Base-by-base conservation (phyloP, 331 rosid species). In the Rosa hybrid region DNA sequence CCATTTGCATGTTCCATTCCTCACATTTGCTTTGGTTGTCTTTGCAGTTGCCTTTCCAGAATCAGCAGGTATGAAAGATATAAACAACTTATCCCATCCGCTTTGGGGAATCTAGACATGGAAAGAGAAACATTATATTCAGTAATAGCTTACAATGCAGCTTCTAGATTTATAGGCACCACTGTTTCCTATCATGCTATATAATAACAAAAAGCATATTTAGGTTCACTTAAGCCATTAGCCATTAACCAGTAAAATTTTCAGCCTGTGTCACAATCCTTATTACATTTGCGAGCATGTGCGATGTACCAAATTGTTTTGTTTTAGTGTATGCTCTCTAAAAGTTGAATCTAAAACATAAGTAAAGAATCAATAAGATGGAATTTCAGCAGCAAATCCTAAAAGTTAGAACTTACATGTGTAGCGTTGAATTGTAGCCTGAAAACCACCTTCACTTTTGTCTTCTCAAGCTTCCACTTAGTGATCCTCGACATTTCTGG, bases 1-100 rank as follows among this genome's bases (percentile, higher is more conserved):
- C 99, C 99, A 96, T 86, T 96, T 96, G 92, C 98, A 96, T 42
- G 97, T 85, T 67, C 98, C 99, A 87, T 92, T 96, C 87, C 95
- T 90, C 86, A 93, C 99, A 87, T 92, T 96, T 78, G 98, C 97
- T 86, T 93, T 96, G 71, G 99, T 92, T 75, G 98, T 96, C 89
- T 96, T 96, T 68, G 97, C 82, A 25, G 91, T 93, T 78, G 88
- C 89, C 91, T 93, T 96, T 79, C 92, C 99, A 44, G 99, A 78
- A 88, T 96, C 98, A 72, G 89, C 89, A 50, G 99, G 94, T 81
- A 90, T 81, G 81, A 90, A 90, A 71, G 98, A 92, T 84, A 96
- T 87, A 84, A 90, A 93, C 81, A 96, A 81, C 81, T 96, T 96
- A 88, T 96, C 99, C 99, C 99, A 93, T 85, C 99, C 99, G 20